Conservation (phyloP, 169 alveolate genomes). For the Eimeria acervulina region DNA sequence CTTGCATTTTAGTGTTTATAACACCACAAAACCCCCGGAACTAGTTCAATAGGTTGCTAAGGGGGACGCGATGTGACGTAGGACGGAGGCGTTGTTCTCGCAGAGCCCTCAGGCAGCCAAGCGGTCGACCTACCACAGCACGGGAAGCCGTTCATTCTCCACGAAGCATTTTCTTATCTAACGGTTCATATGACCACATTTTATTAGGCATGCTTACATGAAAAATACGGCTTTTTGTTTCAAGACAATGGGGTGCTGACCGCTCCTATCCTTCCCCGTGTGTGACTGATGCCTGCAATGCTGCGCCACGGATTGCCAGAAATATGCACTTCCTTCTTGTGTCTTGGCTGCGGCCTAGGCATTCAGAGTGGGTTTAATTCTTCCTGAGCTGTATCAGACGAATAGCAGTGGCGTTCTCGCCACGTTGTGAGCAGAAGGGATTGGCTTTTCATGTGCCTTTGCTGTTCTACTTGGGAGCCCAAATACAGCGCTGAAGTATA, state of each 20-base stretch:
- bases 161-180: not conserved
- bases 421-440: not conserved
- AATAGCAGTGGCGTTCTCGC: not conserved
- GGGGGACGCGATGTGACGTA: not conserved
- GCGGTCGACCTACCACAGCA: slow-evolving; percentile 3
- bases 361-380: not conserved
- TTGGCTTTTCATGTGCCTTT: not conserved
- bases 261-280: not conserved
- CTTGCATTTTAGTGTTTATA: not conserved
- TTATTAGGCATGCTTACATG: not conserved
- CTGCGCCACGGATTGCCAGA: not conserved
- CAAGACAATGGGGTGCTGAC: slow-evolving; percentile 15
- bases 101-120: slow-evolving; percentile 13
- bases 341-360: slow-evolving; percentile 43
- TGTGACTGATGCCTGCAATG: slow-evolving; percentile 32
- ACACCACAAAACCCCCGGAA: not conserved
- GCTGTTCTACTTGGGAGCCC: not conserved
- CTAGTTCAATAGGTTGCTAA: not conserved
- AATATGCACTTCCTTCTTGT: slow-evolving; percentile 4
- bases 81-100: not conserved
- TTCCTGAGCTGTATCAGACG: not conserved
- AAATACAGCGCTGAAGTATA: not conserved
- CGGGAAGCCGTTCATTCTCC: slow-evolving; percentile 7
- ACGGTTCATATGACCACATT: not conserved
- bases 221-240: not conserved